Conservation (phyloP, 1,284 basidiomycete genomes). For the Vanrija pseudolonga region DNA sequence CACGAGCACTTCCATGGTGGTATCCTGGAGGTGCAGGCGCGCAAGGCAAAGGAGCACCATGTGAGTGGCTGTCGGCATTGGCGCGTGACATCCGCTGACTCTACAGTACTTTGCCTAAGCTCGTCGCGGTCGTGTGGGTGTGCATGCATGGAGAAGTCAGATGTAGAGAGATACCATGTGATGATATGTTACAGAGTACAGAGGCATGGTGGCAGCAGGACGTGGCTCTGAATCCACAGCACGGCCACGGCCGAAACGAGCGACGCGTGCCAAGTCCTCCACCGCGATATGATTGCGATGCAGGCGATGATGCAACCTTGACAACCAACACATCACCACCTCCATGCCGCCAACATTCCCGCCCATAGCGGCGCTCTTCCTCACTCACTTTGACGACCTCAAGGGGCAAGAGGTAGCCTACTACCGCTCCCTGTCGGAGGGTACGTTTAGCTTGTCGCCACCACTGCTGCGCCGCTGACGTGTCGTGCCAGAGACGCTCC, state of each 20-base stretch:
- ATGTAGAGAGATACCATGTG: conserved; percentile 14
- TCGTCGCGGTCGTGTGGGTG: background rate
- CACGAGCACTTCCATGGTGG: conserved; percentile 90
- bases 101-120: conserved; percentile 25
- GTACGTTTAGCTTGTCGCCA: conserved; percentile 12
- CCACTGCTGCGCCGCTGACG: background rate
- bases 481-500: conserved; percentile 13
- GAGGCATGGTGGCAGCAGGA: background rate
- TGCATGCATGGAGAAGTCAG: conserved; percentile 3
- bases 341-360: conserved; percentile 21
- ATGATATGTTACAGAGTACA: conserved; percentile 8
- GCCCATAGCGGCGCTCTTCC: conserved; percentile 38
- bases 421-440: conserved; percentile 27
- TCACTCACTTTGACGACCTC: conserved; percentile 46
- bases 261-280: background rate
- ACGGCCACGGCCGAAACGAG: background rate
- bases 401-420: conserved; percentile 39
- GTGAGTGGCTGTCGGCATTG: conserved; percentile 26
- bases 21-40: conserved; percentile 90
- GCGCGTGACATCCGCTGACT: conserved; percentile 6
- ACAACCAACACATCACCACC: background rate
- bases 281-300: background rate
- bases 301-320: background rate
- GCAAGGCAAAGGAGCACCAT: conserved; percentile 83
- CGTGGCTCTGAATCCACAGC: background rate